Evolutionary conservation across 2,329 filamentous ascomycete genomes (phyloP).

Genomic region (Cryphonectria nitschkei): DNA sequence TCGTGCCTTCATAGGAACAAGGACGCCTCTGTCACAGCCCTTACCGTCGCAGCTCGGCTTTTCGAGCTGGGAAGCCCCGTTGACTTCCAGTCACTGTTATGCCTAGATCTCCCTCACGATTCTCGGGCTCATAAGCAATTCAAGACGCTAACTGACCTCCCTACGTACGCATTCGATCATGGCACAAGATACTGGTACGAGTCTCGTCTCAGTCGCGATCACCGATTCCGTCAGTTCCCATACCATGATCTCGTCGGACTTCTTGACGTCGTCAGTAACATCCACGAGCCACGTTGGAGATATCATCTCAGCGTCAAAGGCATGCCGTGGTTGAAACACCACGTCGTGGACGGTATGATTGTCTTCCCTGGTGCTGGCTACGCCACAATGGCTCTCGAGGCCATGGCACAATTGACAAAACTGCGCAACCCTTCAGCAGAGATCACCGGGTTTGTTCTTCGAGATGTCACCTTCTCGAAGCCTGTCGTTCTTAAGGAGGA

Average conservation of each 20-base stretch:
- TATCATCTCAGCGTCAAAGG: slow-evolving; percentile 1
- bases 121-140: background rate
- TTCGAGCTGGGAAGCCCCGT: slow-evolving; percentile 1
- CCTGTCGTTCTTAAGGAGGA: slow-evolving; percentile 11
- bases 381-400: slow-evolving; percentile 13
- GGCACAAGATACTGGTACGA: slow-evolving; percentile 21
- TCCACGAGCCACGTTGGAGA: slow-evolving; percentile 9
- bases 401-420: slow-evolving; percentile 10
- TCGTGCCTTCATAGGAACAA: background rate
- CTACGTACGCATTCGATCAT: slow-evolving; percentile 27
- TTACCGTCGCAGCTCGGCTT: slow-evolving; percentile 4
- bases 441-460: background rate
- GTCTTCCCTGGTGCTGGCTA: slow-evolving; percentile 18
- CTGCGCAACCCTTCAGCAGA: background rate
- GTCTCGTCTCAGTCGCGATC: slow-evolving; percentile 23
- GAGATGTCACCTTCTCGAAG: slow-evolving; percentile 17
- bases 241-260: slow-evolving; percentile 35
- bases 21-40: slow-evolving; percentile 2
- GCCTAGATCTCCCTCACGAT: background rate
- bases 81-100: background rate
- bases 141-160: slow-evolving; percentile 23
- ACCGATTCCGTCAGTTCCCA: slow-evolving; percentile 33
- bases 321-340: slow-evolving; percentile 15
- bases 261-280: background rate
- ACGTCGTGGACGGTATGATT: slow-evolving; percentile 9